Conservation (phyloP, 169 alveolate genomes). For the Cryptosporidium muris region DNA sequence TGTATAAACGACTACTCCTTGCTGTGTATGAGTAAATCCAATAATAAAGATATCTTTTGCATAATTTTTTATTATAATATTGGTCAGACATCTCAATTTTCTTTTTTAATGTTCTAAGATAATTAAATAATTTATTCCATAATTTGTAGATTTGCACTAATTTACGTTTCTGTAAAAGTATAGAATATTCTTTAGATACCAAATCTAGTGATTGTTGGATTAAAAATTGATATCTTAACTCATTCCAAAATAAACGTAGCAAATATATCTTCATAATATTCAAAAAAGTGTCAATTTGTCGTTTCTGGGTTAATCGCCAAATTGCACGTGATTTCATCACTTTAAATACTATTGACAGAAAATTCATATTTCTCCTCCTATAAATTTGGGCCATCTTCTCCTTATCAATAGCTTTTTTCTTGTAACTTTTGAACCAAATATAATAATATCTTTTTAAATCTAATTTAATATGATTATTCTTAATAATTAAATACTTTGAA, state of each 20-base stretch:
- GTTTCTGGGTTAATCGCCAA: neutral
- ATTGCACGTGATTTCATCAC: neutral
- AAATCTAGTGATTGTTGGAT: conserved; percentile 18
- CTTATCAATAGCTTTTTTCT: neutral
- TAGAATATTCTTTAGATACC: neutral
- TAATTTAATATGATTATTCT: neutral
- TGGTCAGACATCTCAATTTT: conserved; percentile 1
- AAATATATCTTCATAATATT: neutral
- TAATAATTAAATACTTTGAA: neutral
- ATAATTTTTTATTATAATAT: neutral
- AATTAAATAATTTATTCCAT: conserved; percentile 9
- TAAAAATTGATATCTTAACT: neutral
- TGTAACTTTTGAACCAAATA: neutral
- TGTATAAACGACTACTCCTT: too few relatives aligned
- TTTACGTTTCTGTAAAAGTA: neutral
- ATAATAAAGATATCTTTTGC: too few relatives aligned
- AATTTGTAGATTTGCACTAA: conserved; percentile 1
- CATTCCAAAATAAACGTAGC: conserved; percentile 3
- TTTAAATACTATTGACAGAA: neutral
- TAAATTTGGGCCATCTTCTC: neutral
- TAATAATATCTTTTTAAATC: neutral
- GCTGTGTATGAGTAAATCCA: too few relatives aligned
- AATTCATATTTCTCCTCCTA: neutral
- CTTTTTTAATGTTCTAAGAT: neutral
- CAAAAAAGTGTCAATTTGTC: neutral